Conservation (phyloP, 331 rosid species). For the Acacia concinna region DNA sequence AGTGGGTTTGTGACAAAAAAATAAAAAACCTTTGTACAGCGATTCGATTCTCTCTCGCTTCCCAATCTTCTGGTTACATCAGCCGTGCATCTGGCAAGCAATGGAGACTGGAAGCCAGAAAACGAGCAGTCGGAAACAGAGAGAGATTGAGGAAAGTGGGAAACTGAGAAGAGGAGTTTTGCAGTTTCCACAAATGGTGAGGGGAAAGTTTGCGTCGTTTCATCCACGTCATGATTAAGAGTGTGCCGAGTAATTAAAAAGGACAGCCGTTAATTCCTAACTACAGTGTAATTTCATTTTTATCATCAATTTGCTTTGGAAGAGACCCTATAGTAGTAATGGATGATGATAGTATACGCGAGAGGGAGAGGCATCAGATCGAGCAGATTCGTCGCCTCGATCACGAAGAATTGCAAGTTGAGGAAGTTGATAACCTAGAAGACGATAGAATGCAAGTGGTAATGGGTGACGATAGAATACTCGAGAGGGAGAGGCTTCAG, state of each 20-base stretch:
- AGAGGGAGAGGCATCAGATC: slow-evolving; percentile 80
- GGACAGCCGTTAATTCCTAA: background rate
- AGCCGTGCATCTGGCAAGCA: background rate
- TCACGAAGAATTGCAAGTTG: slow-evolving; percentile 75
- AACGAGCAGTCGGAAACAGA: background rate
- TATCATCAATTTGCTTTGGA: background rate
- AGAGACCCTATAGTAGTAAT: slow-evolving; percentile 29
- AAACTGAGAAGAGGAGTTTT: background rate
- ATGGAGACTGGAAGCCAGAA: background rate
- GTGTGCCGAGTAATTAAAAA: background rate
- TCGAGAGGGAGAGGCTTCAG: slow-evolving; percentile 81
- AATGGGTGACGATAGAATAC: slow-evolving; percentile 60
- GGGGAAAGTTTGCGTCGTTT: background rate
- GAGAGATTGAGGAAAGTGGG: background rate
- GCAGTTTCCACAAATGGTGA: too few species aligned
- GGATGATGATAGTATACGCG: slow-evolving; percentile 59
- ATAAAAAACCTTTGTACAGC: background rate
- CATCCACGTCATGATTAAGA: background rate
- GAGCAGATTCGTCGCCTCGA: slow-evolving; percentile 89
- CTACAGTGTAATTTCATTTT: background rate
- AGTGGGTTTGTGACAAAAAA: background rate
- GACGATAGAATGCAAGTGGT: background rate
- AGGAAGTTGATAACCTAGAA: slow-evolving; percentile 64
- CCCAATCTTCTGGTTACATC: background rate
- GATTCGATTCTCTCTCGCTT: background rate